Percentiles rank a stretch among this genome's conserved stretches.
Conservation (phyloP, 176 grass and related monocot species). For the Poa pratensis region DNA sequence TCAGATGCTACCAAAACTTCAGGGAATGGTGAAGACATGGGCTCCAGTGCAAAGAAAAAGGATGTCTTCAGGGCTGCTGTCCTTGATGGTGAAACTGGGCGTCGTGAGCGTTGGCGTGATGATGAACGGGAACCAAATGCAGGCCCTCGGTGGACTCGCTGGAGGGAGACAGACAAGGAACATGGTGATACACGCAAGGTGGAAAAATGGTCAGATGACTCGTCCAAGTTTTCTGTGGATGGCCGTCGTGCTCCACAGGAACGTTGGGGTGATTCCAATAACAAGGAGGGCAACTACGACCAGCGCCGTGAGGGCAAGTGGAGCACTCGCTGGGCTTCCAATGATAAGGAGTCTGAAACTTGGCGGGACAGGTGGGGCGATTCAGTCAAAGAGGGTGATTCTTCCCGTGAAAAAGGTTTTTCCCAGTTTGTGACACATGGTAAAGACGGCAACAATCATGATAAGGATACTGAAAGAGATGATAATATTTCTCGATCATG, state of each 20-base stretch:
- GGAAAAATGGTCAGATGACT: constrained; percentile 75
- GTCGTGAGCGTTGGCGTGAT: constrained; percentile 85
- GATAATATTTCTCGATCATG: constrained; percentile 74
- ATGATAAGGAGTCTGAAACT: constrained; percentile 81
- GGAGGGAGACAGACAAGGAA: constrained; percentile 85
- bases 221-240: constrained; percentile 64
- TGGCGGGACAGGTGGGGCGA: constrained; percentile 73
- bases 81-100: constrained; percentile 68
- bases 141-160: constrained; percentile 63
- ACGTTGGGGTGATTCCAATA: constrained; percentile 68
- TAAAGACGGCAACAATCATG: constrained; percentile 68
- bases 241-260: constrained; percentile 58
- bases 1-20: constrained; percentile 59
- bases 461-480: constrained; percentile 80
- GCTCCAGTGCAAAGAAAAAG: constrained; percentile 53
- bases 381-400: constrained; percentile 69
- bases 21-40: constrained; percentile 55
- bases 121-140: constrained; percentile 95
- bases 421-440: constrained; percentile 50
- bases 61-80: constrained; percentile 76
- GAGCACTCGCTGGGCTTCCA: constrained; percentile 78
- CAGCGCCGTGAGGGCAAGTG: constrained; percentile 89
- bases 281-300: constrained; percentile 67
- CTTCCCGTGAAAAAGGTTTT: constrained; percentile 57
- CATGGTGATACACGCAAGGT: constrained; percentile 62